Percentiles rank a stretch among this genome's conserved stretches.
Conservation (phyloP, 768 basidiomycete species). For the Leucosporidium creatinivorum region DNA sequence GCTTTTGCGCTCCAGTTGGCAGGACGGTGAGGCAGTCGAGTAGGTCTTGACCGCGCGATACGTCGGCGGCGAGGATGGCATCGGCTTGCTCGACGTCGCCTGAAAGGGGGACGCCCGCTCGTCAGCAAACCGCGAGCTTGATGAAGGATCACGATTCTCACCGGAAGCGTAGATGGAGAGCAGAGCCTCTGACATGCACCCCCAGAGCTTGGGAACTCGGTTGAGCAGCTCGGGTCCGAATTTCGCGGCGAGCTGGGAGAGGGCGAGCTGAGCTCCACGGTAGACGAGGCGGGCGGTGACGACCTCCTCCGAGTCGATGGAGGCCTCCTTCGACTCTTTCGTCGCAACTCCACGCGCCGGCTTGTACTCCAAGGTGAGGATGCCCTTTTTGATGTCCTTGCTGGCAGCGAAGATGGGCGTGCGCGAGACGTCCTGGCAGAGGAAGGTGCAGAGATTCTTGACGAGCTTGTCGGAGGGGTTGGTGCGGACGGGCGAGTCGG, state of each 20-base stretch:
- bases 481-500: constrained; percentile 53
- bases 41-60: constrained; percentile 71
- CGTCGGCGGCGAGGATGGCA: constrained; percentile 53
- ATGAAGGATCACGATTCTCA: constrained; percentile 36
- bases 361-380: constrained; percentile 57
- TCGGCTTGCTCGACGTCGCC: constrained; percentile 49
- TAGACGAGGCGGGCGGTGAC: constrained; percentile 64
- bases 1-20: constrained; percentile 66
- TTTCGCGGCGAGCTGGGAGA: constrained; percentile 63
- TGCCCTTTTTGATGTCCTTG: constrained; percentile 49
- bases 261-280: constrained; percentile 76
- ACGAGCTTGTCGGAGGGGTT: constrained; percentile 94
- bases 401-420: constrained; percentile 78
- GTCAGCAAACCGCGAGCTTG: not conserved
- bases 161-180: constrained; percentile 60
- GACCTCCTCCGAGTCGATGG: constrained; percentile 51
- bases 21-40: constrained; percentile 88
- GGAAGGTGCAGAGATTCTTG: constrained; percentile 91
- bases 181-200: constrained; percentile 75
- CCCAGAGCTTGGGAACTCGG: constrained; percentile 89
- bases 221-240: constrained; percentile 69
- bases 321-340: constrained; percentile 38
- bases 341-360: constrained; percentile 22
- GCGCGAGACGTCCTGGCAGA: constrained; percentile 81
- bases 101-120: fast-evolving